Conservation (phyloP, 257 asterid genomes). For the Salvia miltiorrhiza region DNA sequence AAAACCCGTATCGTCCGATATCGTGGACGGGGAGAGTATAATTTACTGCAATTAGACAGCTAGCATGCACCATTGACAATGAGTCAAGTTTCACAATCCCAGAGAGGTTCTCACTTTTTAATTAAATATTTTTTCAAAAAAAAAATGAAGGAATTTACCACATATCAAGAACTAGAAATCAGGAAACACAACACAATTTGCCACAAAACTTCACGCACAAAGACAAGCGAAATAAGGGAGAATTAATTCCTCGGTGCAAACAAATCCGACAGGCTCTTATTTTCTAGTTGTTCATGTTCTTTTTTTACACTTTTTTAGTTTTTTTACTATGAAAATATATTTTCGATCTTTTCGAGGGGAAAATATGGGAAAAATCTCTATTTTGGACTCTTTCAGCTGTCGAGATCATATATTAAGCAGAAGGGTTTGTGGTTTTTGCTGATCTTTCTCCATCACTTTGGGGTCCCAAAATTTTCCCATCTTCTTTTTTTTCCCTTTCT, state of each 20-base stretch:
- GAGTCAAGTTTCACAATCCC: neutral
- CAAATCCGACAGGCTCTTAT: constrained; percentile 38
- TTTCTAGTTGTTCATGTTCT: constrained; percentile 25
- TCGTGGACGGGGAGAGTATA: too few relatives aligned
- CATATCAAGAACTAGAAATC: constrained; percentile 19
- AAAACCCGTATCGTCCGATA: too few relatives aligned
- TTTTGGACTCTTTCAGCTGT: constrained; percentile 11
- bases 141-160: neutral
- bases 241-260: constrained; percentile 17
- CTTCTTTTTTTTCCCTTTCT: neutral
- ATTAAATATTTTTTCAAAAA: too few relatives aligned
- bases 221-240: constrained; percentile 9
- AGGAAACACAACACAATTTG: constrained; percentile 15
- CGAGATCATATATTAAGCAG: constrained; percentile 16
- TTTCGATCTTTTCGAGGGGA: neutral
- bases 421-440: neutral
- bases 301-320: neutral
- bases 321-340: neutral
- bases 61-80: too few relatives aligned
- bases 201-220: neutral
- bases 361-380: neutral
- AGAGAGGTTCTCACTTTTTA: neutral
- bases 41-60: too few relatives aligned
- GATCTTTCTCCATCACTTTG: constrained; percentile 10
- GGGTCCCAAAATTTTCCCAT: neutral